Evolutionary conservation across 2,329 filamentous ascomycete species (phyloP).

Genomic region (Fusarium aywerte): DNA sequence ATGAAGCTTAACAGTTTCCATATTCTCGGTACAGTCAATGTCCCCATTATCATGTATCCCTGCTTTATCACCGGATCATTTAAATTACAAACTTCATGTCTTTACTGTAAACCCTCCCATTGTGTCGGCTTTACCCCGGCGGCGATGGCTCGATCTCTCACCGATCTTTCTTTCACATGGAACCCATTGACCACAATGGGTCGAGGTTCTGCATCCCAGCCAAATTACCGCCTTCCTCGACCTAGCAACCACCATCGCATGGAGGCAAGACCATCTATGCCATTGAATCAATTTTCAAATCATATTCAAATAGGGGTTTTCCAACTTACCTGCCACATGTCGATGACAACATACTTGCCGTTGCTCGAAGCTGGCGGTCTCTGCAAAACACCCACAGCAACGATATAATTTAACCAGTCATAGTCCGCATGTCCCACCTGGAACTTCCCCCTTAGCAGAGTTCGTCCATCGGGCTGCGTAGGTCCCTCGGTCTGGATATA

Average conservation of each 20-base stretch:
- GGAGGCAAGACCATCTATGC: constrained; percentile 27
- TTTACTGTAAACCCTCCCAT: no score
- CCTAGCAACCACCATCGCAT: constrained; percentile 16
- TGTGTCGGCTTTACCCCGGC: not conserved
- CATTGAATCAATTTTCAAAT: not conserved
- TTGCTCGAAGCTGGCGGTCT: constrained; percentile 7
- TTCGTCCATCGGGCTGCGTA: constrained; percentile 49
- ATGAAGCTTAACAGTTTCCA: not conserved
- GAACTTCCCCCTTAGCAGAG: constrained; percentile 46
- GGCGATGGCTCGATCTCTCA: not conserved
- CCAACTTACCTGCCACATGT: constrained; percentile 43
- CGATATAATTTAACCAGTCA: constrained; percentile 52
- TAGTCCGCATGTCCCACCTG: constrained; percentile 52
- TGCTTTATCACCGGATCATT: not conserved
- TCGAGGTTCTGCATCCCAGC: not conserved
- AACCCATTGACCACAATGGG: constrained; percentile 2
- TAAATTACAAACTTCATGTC: not conserved
- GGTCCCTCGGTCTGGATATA: constrained; percentile 52
- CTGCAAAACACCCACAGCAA: constrained; percentile 43
- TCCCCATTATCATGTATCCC: not conserved
- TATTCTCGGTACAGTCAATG: not conserved
- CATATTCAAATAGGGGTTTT: fast-evolving
- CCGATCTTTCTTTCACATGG: not conserved
- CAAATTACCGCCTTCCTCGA: not conserved
- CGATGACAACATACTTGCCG: constrained; percentile 43